Evolutionary conservation across 192 early-diverging fungal genomes (phyloP).

Genomic region (Coemansia sp.): DNA sequence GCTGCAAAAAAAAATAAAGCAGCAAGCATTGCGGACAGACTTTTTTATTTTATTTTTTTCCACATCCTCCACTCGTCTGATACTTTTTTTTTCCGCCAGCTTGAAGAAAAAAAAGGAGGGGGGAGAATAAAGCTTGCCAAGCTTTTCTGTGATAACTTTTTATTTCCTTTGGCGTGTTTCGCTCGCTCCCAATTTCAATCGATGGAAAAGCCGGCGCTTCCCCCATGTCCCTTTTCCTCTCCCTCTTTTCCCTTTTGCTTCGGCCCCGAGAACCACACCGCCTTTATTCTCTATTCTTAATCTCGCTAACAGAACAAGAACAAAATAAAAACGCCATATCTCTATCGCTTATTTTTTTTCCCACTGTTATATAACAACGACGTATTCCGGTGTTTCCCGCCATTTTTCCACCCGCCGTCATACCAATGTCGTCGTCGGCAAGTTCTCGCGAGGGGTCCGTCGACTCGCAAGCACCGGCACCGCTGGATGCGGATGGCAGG

Average conservation of each 20-base stretch:
- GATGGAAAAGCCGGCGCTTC: not conserved
- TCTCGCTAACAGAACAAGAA: not conserved
- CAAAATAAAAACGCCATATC: not conserved
- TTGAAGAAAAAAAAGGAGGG: too few species aligned
- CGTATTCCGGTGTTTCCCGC: not conserved
- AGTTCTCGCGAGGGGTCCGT: slow-evolving; percentile 36
- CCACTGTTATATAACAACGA: too few species aligned
- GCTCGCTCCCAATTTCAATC: not conserved
- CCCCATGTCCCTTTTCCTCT: not conserved
- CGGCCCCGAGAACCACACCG: slow-evolving; percentile 17
- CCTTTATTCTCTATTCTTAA: slow-evolving; percentile 4
- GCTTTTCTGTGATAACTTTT: too few species aligned
- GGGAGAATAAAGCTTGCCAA: too few species aligned
- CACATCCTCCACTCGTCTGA: too few species aligned
- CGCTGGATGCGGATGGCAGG: not conserved
- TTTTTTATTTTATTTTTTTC: not conserved
- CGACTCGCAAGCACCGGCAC: slow-evolving; percentile 2
- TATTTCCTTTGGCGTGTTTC: too few species aligned
- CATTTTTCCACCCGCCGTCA: not conserved
- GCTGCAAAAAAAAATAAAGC: too few species aligned
- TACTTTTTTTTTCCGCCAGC: too few species aligned
- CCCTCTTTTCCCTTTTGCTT: slow-evolving; percentile 6
- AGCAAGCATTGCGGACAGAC: not conserved
- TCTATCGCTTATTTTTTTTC: not conserved
- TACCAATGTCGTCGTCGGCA: slow-evolving; percentile 11